Percentiles rank a stretch among this genome's conserved stretches.
Conservation (phyloP, 257 asterid species). For the Solanum bulbocastanum region DNA sequence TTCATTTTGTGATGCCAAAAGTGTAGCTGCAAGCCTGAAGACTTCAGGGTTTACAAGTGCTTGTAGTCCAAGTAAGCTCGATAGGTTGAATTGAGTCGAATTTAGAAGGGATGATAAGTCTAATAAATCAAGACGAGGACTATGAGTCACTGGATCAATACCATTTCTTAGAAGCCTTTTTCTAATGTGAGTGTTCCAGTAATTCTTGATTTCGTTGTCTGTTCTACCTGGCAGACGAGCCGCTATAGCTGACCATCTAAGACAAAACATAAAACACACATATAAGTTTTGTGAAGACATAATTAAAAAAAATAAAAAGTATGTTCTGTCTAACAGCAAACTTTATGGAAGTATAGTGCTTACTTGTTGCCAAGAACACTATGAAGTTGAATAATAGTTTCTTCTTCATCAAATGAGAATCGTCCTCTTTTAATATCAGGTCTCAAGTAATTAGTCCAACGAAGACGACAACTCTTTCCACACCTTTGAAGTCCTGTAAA, state of each 20-base stretch:
- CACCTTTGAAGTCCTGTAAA: slow-evolving; percentile 64
- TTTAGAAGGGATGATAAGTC: slow-evolving; percentile 52
- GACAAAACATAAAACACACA: background rate
- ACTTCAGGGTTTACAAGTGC: slow-evolving; percentile 63
- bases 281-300: background rate
- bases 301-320: background rate
- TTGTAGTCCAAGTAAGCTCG: slow-evolving; percentile 55
- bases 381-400: slow-evolving; percentile 67
- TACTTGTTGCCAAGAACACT: slow-evolving; percentile 87
- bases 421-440: slow-evolving; percentile 87
- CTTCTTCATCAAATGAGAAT: slow-evolving; percentile 83
- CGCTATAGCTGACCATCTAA: slow-evolving; percentile 86
- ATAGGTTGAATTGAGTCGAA: slow-evolving; percentile 43
- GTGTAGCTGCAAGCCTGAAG: slow-evolving; percentile 32
- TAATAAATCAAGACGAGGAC: slow-evolving; percentile 57
- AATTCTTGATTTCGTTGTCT: slow-evolving; percentile 80
- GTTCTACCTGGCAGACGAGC: slow-evolving; percentile 78
- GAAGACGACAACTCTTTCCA: slow-evolving; percentile 83
- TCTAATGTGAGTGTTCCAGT: slow-evolving; percentile 76
- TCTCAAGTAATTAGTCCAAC: slow-evolving; percentile 73
- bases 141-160: slow-evolving; percentile 82
- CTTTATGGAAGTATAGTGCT: background rate
- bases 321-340: background rate
- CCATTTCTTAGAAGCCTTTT: slow-evolving; percentile 67
- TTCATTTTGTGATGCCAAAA: slow-evolving; percentile 24